A percentile compares a stretch with the other conserved stretches of the same genome.
phyloP scores from a whole-genome alignment of 768 basidiomycete species.

The Cantharellus anzutake region DNA sequence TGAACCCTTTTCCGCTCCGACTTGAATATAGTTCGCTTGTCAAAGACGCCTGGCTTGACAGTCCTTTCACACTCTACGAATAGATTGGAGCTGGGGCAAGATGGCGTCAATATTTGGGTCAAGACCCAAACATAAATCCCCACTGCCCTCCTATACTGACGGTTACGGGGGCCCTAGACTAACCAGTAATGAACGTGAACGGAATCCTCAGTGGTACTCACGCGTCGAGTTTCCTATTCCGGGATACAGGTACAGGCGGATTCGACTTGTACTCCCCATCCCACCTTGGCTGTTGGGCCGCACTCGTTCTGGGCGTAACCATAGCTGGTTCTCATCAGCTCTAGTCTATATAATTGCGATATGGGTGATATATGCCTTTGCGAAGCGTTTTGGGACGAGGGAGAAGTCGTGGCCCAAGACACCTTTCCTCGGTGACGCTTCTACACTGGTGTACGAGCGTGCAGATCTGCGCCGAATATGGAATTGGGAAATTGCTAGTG shows the following conservation, averaged over 20 bases:
- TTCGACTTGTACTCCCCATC: constrained; percentile 43
- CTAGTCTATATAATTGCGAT: background rate
- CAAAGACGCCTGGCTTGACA: too few species aligned
- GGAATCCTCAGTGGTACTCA: constrained; percentile 25
- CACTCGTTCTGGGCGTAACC: constrained; percentile 26
- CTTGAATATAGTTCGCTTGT: too few species aligned
- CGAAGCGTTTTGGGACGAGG: background rate
- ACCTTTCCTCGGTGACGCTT: constrained; percentile 10
- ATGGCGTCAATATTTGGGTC: too few species aligned
- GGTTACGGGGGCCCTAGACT: too few species aligned
- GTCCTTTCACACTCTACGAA: too few species aligned
- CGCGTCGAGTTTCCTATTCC: constrained; percentile 37
- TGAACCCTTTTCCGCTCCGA: too few species aligned
- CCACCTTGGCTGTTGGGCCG: constrained; percentile 36
- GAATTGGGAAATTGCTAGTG: constrained; percentile 87
- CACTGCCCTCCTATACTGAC: too few species aligned
- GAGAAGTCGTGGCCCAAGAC: constrained; percentile 5
- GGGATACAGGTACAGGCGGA: constrained; percentile 28
- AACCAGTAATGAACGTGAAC: too few species aligned
- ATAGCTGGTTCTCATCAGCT: background rate
- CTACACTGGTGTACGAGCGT: constrained; percentile 55
- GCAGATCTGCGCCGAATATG: constrained; percentile 81
- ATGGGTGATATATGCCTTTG: background rate
- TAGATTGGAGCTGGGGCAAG: too few species aligned
- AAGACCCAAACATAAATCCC: too few species aligned